Evolutionary conservation across 176 grass and related monocot species (phyloP).

Genomic region (Rhynchospora breviuscula): DNA sequence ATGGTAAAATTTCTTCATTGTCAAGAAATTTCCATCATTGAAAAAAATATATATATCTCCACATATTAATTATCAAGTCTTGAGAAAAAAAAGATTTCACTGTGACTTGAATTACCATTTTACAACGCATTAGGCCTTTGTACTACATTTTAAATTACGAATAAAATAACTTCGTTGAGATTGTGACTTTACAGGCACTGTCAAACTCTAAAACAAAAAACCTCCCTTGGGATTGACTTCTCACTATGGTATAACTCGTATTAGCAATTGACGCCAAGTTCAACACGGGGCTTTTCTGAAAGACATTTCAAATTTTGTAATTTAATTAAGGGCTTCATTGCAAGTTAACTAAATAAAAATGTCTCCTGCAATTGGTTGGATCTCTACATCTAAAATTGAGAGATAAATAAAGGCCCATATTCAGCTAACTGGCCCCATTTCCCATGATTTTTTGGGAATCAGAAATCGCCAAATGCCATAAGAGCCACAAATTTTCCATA

Average conservation of each 20-base stretch:
- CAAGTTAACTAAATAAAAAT: neutral
- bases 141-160: neutral
- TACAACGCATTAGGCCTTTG: neutral
- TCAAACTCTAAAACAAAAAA: no score
- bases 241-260: neutral
- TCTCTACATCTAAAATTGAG: neutral
- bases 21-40: no score
- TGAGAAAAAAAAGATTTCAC: no score
- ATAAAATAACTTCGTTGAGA: no score
- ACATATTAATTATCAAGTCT: no score
- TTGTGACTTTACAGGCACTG: no score
- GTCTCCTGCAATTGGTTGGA: neutral
- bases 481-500: slow-evolving; percentile 7
- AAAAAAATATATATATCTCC: no score
- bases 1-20: no score
- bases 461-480: neutral
- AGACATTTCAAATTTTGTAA: neutral
- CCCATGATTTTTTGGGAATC: slow-evolving; percentile 14
- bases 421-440: neutral
- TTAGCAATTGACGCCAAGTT: no score
- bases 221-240: neutral
- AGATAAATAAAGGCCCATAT: neutral
- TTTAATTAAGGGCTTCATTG: neutral
- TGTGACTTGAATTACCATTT: neutral
- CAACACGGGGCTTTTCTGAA: neutral